Conservation (phyloP, 2,329 filamentous ascomycete species). For the Claviceps capensis region DNA sequence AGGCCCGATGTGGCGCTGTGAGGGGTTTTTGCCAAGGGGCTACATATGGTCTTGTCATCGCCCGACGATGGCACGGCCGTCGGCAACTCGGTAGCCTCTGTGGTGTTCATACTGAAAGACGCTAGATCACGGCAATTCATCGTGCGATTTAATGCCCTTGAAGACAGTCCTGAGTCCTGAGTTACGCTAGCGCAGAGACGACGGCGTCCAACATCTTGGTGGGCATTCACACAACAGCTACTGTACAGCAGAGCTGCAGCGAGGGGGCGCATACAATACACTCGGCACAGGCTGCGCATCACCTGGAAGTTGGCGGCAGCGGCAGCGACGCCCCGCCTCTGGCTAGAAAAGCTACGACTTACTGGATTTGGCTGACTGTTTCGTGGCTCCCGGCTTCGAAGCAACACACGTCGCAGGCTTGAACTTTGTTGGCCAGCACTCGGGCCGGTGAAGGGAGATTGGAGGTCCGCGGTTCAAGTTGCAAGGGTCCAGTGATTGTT, state of each 20-base stretch:
- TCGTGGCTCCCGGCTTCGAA: constrained; percentile 57
- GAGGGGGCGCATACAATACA: too few species aligned
- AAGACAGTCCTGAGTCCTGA: constrained; percentile 33
- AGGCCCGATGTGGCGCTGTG: too few species aligned
- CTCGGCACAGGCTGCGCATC: too few species aligned
- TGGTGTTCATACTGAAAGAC: constrained; percentile 56
- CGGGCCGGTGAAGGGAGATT: constrained; percentile 40
- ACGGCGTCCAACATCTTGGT: too few species aligned
- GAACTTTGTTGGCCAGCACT: constrained; percentile 59
- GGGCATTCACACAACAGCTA: too few species aligned
- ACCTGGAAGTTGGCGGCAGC: too few species aligned
- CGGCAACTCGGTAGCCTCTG: constrained; percentile 60
- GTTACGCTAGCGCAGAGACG: too few species aligned
- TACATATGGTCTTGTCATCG: constrained; percentile 56
- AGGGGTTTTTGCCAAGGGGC: too few species aligned
- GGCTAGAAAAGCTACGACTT: constrained; percentile 34
- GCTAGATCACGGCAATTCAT: constrained; percentile 31
- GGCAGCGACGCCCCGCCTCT: constrained; percentile 33
- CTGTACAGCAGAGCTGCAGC: too few species aligned
- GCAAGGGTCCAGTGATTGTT: constrained; percentile 27
- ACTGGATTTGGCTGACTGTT: constrained; percentile 48
- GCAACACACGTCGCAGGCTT: constrained; percentile 61
- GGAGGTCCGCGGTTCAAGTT: constrained; percentile 45
- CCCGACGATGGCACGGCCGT: constrained; percentile 46
- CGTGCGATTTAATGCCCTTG: constrained; percentile 29